phyloP scores from a whole-genome alignment of 2,329 filamentous ascomycete species.

The Clarireedia sp. region DNA sequence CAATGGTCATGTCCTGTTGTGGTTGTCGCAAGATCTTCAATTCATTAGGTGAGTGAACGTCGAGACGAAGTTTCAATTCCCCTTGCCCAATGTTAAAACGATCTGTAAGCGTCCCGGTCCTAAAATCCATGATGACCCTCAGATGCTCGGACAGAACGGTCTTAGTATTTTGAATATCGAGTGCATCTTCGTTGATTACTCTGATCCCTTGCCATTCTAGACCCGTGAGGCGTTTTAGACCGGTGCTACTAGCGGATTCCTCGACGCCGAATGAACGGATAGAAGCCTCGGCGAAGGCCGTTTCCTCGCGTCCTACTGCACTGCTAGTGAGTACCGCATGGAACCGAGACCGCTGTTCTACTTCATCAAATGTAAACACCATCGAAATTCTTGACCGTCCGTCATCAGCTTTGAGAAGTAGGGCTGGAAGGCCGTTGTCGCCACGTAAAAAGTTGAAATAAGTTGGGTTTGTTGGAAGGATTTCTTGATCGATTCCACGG shows the following conservation, averaged over 20 bases:
- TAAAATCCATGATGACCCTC: constrained; percentile 66
- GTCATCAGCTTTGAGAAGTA: constrained; percentile 55
- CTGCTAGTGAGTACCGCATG: constrained; percentile 69
- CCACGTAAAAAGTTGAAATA: constrained; percentile 70
- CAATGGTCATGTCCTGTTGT: constrained; percentile 70
- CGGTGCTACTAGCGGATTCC: constrained; percentile 40
- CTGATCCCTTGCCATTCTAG: constrained; percentile 58
- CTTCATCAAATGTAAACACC: constrained; percentile 68
- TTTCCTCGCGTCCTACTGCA: constrained; percentile 58
- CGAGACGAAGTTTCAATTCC: constrained; percentile 60
- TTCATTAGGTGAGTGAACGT: constrained; percentile 49
- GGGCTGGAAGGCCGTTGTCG: constrained; percentile 58
- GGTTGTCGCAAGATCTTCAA: constrained; percentile 63
- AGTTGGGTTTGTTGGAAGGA: constrained; percentile 58
- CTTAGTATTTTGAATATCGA: constrained; percentile 48
- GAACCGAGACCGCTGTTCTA: constrained; percentile 61
- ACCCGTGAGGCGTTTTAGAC: constrained; percentile 23
- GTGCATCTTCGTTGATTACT: constrained; percentile 62
- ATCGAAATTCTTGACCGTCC: constrained; percentile 47
- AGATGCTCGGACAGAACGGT: constrained; percentile 72
- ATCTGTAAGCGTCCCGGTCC: constrained; percentile 72
- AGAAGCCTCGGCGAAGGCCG: constrained; percentile 60
- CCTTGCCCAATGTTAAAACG: constrained; percentile 72
- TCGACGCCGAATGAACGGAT: constrained; percentile 58
- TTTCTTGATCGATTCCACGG: constrained; percentile 64